A percentile compares a stretch with the other conserved stretches of the same genome.
Evolutionary conservation across 2,329 filamentous ascomycete species (phyloP).

Genomic region (Cladosporium oxysporum): DNA sequence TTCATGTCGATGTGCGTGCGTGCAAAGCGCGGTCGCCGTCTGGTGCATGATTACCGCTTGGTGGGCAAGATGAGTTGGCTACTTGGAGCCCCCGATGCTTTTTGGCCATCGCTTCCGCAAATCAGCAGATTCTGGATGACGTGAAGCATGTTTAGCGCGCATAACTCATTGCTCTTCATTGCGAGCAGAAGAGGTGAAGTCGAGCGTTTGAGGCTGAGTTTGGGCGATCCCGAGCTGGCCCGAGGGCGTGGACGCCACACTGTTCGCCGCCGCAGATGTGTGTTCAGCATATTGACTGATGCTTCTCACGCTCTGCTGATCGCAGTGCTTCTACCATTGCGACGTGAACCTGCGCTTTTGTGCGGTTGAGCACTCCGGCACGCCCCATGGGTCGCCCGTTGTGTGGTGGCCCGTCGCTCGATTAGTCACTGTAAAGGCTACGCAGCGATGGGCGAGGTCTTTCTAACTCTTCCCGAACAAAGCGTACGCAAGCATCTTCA

Average conservation of each 20-base stretch:
- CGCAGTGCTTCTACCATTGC: background rate
- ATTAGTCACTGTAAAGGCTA: background rate
- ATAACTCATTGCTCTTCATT: background rate
- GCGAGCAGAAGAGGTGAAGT: constrained; percentile 4
- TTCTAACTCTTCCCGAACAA: background rate
- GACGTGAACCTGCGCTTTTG: background rate
- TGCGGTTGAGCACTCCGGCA: background rate
- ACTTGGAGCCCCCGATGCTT: background rate
- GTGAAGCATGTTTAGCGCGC: background rate
- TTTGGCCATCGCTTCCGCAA: background rate
- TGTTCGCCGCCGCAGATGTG: background rate
- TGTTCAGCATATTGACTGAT: background rate
- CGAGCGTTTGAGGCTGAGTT: background rate
- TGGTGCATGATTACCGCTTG: background rate
- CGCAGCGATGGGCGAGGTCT: background rate
- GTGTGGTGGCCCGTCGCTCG: background rate
- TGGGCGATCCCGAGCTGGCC: constrained; percentile 11
- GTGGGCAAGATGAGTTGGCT: background rate
- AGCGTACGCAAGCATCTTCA: background rate
- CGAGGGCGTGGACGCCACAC: background rate
- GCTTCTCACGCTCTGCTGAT: background rate
- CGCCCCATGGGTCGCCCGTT: background rate
- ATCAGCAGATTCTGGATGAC: background rate
- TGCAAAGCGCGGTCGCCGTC: background rate
- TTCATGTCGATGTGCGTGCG: background rate